Conservation (phyloP, 805 yeast genomes). For the Ogataea nakhonphanomensis region DNA sequence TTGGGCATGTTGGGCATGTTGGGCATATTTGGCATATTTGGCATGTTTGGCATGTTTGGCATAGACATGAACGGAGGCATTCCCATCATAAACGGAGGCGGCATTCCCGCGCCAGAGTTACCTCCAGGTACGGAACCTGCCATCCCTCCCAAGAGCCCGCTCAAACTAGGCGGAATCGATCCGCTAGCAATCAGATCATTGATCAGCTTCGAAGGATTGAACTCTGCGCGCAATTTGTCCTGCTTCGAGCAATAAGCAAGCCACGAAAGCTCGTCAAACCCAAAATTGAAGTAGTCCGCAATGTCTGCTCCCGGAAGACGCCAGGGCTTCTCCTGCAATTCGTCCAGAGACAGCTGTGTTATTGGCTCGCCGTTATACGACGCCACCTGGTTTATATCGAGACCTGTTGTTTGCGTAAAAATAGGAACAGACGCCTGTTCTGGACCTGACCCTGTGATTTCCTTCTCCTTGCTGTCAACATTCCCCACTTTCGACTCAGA, state of each 20-base stretch:
- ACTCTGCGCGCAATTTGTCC: conserved; percentile 74
- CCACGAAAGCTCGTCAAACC: conserved; percentile 97
- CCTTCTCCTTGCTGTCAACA: conserved; percentile 15
- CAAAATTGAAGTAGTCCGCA: conserved; percentile 92
- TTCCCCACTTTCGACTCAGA: conserved; percentile 27
- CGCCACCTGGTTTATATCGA: conserved; percentile 73
- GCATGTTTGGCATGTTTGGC: conserved; percentile 15
- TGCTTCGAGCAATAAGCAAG: conserved; percentile 86
- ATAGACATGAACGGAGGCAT: conserved; percentile 26
- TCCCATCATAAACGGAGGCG: conserved; percentile 20
- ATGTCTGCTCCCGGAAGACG: conserved; percentile 94
- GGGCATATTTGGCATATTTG: conserved; percentile 13
- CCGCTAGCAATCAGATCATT: conserved; percentile 49
- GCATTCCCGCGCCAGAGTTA: conserved; percentile 15
- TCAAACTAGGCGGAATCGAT: conserved; percentile 28
- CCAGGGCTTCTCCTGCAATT: conserved; percentile 95
- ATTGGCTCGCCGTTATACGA: conserved; percentile 77
- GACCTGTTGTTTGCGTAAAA: conserved; percentile 37
- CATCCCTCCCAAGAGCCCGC: conserved; percentile 26
- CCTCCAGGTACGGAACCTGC: conserved; percentile 28
- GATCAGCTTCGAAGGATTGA: conserved; percentile 77
- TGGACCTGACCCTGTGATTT: conserved; percentile 17
- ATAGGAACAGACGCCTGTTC: conserved; percentile 30
- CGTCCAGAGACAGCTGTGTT: conserved; percentile 74
- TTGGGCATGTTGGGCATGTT: conserved; percentile 27